These are phyloP conservation scores for Ophiosphaerella narmari DNA, from an alignment of 2,329 filamentous ascomycete genomes.

Conservation along the genomic window DNA sequence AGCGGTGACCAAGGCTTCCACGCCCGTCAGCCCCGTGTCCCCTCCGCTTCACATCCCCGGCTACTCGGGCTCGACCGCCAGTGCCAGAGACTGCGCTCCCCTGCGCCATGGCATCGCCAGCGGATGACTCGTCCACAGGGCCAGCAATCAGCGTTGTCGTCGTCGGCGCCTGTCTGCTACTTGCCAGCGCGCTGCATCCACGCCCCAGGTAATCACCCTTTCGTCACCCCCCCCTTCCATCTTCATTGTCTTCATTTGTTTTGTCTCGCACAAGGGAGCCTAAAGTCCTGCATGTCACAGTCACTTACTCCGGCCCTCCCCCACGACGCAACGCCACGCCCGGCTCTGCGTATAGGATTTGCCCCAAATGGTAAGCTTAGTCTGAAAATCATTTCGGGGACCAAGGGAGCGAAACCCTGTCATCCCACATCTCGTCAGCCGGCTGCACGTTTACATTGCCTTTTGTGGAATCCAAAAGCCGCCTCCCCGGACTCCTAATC, in stretches of 20 bases:
- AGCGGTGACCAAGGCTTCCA: slow-evolving; percentile 25
- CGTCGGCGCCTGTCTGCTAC: too few relatives aligned
- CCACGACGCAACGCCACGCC: slow-evolving; percentile 19
- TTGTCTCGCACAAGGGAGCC: slow-evolving; percentile 8
- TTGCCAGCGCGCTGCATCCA: too few relatives aligned
- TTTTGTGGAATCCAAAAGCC: slow-evolving; percentile 16
- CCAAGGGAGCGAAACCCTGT: slow-evolving; percentile 20
- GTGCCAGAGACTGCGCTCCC: slow-evolving; percentile 23
- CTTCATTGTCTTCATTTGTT: background rate
- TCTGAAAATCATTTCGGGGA: slow-evolving; percentile 34
- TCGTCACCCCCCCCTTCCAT: too few relatives aligned
- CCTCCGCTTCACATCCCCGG: slow-evolving; percentile 5
- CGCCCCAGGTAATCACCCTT: too few relatives aligned
- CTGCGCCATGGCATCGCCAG: slow-evolving; percentile 9
- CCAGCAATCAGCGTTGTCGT: slow-evolving; percentile 12
- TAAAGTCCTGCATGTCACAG: slow-evolving; percentile 13
- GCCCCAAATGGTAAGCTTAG: slow-evolving; percentile 23
- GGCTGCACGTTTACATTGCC: slow-evolving; percentile 21
- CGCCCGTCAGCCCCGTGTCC: slow-evolving; percentile 24
- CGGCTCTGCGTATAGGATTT: slow-evolving; percentile 28
- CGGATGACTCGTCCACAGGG: slow-evolving; percentile 34
- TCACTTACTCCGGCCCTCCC: slow-evolving; percentile 8
- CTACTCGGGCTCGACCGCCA: slow-evolving; percentile 30
- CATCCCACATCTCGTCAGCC: slow-evolving; percentile 16
- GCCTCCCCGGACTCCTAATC: slow-evolving; percentile 22